These are phyloP conservation scores for Gorgonomyces haynaldii DNA, from an alignment of 192 early-diverging fungal genomes.

Conservation along the genomic window DNA sequence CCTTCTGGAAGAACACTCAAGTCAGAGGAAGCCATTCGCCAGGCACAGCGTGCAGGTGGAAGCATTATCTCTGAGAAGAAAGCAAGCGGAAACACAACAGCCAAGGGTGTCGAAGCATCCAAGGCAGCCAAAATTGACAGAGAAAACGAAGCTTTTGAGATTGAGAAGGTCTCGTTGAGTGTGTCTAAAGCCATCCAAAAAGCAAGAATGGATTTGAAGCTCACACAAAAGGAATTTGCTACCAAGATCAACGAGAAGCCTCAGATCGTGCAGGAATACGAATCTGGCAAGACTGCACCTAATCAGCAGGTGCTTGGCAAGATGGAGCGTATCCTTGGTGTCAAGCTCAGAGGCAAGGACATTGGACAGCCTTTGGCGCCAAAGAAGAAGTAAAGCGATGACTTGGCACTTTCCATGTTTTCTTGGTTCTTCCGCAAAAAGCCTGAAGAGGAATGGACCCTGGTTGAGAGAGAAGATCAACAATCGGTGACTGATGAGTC, in stretches of 20 bases:
- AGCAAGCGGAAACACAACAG: constrained; percentile 21
- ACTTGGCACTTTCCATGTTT: too few species aligned
- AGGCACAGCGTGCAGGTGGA: constrained; percentile 62
- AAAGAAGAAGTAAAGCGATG: too few species aligned
- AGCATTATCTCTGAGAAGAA: constrained; percentile 67
- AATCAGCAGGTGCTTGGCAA: constrained; percentile 85
- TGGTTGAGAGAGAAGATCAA: too few species aligned
- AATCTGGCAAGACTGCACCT: constrained; percentile 66
- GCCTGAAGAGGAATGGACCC: too few species aligned
- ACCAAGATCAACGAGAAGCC: constrained; percentile 88
- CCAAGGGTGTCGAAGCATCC: constrained; percentile 27
- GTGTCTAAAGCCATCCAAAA: constrained; percentile 76
- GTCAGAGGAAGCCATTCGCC: constrained; percentile 54
- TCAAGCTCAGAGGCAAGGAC: constrained; percentile 77
- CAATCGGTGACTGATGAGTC: too few species aligned
- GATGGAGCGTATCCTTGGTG: constrained; percentile 75
- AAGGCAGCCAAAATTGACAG: constrained; percentile 80
- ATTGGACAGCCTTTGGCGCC: neutral
- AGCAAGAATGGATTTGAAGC: constrained; percentile 58
- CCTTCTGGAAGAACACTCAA: constrained; percentile 25
- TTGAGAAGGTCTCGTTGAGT: constrained; percentile 46
- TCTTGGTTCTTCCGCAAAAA: too few species aligned
- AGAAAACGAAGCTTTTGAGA: constrained; percentile 44
- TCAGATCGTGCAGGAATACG: constrained; percentile 83
- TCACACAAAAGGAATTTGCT: constrained; percentile 85